Conservation (phyloP, 371 early-diverging fungal genomes). For the Mortierella sp. region DNA sequence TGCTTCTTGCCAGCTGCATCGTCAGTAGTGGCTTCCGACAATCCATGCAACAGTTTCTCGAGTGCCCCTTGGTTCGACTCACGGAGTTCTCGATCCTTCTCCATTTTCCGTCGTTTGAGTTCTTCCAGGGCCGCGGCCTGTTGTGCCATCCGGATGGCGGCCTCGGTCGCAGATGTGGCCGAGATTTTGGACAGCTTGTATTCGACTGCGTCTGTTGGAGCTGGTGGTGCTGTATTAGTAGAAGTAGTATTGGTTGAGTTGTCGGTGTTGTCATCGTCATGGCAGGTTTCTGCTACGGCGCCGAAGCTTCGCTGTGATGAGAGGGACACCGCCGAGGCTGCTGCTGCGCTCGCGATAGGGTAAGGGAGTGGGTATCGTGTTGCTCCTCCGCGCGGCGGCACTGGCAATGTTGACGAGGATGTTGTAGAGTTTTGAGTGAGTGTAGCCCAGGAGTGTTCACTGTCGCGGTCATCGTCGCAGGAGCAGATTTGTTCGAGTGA, state of each 20-base stretch:
- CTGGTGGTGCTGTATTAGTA: background rate
- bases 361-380: constrained; percentile 32
- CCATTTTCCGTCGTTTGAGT: constrained; percentile 20
- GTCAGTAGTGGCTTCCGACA: constrained; percentile 13
- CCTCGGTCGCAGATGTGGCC: constrained; percentile 27
- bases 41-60: constrained; percentile 31
- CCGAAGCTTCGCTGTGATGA: background rate
- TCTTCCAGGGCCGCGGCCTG: constrained; percentile 37
- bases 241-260: background rate
- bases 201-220: constrained; percentile 10
- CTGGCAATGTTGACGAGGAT: background rate
- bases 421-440: background rate
- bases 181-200: constrained; percentile 50
- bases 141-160: constrained; percentile 31
- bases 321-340: background rate
- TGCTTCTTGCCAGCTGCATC: background rate
- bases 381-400: background rate
- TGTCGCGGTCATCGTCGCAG: constrained; percentile 44
- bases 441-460: constrained; percentile 36
- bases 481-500: constrained; percentile 44
- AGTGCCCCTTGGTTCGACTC: constrained; percentile 29
- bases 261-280: background rate
- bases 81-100: constrained; percentile 28
- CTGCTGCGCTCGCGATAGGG: background rate
- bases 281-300: background rate